These are phyloP conservation scores for Actinomucor elegans DNA, from an alignment of 371 early-diverging fungal species.

Conservation along the genomic window DNA sequence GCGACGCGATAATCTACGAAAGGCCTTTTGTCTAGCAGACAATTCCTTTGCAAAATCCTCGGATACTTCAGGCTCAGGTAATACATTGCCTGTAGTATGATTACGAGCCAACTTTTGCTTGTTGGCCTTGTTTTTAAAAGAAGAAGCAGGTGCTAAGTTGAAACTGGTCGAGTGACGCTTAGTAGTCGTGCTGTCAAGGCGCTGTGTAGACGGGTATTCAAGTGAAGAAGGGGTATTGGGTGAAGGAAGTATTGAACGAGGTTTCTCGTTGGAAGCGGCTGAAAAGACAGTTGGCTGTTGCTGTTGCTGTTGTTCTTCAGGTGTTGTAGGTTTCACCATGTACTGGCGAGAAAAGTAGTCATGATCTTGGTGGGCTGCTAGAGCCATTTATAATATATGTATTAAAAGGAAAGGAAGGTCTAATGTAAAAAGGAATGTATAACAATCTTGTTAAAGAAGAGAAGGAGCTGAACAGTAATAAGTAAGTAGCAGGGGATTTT, in stretches of 20 bases:
- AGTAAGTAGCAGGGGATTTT: slow-evolving; percentile 15
- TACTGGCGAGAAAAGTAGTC: slow-evolving; percentile 10
- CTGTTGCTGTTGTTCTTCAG: neutral
- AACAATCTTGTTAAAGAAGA: neutral
- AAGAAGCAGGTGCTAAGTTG: slow-evolving; percentile 18
- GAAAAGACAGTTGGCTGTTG: slow-evolving; percentile 9
- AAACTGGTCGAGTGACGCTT: slow-evolving; percentile 26
- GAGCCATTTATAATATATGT: slow-evolving; percentile 15
- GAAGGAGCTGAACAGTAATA: neutral
- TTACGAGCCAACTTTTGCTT: slow-evolving; percentile 15
- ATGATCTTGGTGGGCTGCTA: slow-evolving; percentile 19
- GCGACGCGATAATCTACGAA: slow-evolving; percentile 30
- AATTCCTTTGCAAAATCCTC: slow-evolving; percentile 35
- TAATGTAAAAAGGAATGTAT: neutral
- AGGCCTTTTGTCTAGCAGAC: slow-evolving; percentile 29
- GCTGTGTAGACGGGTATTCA: slow-evolving; percentile 14
- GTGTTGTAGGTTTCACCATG: too few species aligned
- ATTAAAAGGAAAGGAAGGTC: neutral
- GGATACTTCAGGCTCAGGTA: neutral
- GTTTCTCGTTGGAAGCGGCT: slow-evolving; percentile 17
- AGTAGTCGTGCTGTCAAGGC: slow-evolving; percentile 1
- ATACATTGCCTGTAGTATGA: neutral
- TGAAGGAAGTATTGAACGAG: slow-evolving; percentile 2
- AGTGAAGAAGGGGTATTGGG: slow-evolving; percentile 3
- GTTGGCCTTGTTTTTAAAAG: slow-evolving; percentile 8